These are phyloP conservation scores for Cubamyces sp. DNA, from an alignment of 768 basidiomycete genomes.

Conservation along the genomic window DNA sequence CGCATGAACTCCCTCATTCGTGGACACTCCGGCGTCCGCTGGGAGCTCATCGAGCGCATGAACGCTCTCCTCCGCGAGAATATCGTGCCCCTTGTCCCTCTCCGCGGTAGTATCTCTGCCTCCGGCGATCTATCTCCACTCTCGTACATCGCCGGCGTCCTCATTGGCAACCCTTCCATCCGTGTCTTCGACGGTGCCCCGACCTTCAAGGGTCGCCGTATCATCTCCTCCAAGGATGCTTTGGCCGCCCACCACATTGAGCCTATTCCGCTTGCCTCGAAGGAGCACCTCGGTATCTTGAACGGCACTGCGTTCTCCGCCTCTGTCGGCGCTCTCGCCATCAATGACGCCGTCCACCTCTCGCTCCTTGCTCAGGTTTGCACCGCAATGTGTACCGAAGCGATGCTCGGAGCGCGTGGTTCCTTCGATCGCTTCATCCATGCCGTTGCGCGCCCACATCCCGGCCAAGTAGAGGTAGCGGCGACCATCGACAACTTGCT, in stretches of 20 bases:
- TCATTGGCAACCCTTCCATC: slow-evolving; percentile 81
- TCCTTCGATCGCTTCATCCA: slow-evolving; percentile 84
- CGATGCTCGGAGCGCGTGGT: slow-evolving; percentile 70
- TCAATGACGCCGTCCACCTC: slow-evolving; percentile 72
- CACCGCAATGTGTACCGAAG: slow-evolving; percentile 86
- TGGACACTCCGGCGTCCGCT: slow-evolving; percentile 85
- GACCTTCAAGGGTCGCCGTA: slow-evolving; percentile 51
- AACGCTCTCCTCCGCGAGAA: slow-evolving; percentile 68
- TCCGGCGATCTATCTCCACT: slow-evolving; percentile 84
- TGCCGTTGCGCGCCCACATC: slow-evolving; percentile 75
- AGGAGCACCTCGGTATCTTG: slow-evolving; percentile 79
- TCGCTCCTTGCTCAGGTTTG: slow-evolving; percentile 69
- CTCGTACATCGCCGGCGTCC: slow-evolving; percentile 80
- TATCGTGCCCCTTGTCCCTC: slow-evolving; percentile 78
- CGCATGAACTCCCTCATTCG: slow-evolving; percentile 90
- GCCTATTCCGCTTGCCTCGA: slow-evolving; percentile 69
- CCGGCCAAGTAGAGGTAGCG: slow-evolving; percentile 82
- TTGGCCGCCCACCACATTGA: slow-evolving; percentile 61
- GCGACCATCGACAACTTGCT: slow-evolving; percentile 70
- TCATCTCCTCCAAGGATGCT: slow-evolving; percentile 60
- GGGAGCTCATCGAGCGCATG: slow-evolving; percentile 82
- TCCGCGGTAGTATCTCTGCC: slow-evolving; percentile 83
- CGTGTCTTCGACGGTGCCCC: slow-evolving; percentile 64
- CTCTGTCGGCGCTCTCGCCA: slow-evolving; percentile 72
- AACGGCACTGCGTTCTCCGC: slow-evolving; percentile 90